phyloP scores from a whole-genome alignment of 768 basidiomycete genomes.

The Pisolithus orientalis region DNA sequence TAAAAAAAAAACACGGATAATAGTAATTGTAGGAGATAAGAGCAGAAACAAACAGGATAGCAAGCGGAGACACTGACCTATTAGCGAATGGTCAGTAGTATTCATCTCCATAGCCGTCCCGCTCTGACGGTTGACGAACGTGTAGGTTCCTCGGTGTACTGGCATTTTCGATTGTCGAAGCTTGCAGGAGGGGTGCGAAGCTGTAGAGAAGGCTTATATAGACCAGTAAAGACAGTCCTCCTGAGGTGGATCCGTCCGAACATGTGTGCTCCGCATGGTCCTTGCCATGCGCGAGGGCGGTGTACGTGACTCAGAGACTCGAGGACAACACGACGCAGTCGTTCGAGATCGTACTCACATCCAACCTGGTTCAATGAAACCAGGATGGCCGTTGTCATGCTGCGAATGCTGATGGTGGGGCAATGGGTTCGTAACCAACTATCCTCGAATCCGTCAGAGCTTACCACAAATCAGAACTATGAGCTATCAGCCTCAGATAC shows the following conservation, averaged over 20 bases:
- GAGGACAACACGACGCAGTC: no score
- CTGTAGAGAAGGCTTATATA: not conserved
- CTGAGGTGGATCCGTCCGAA: not conserved
- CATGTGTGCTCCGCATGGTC: not conserved
- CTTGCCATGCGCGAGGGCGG: not conserved
- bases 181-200: not conserved
- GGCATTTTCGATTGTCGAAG: constrained; percentile 8
- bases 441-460: no score
- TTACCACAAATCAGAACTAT: no score
- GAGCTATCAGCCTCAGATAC: no score
- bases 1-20: not conserved
- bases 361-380: no score
- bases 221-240: not conserved
- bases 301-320: no score
- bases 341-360: no score
- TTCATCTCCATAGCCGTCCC: constrained; percentile 26
- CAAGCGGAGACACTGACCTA: constrained; percentile 13
- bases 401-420: no score
- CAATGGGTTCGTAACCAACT: no score
- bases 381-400: no score
- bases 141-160: constrained; percentile 26
- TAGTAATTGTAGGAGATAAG: not conserved
- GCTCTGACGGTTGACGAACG: constrained; percentile 26
- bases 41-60: not conserved
- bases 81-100: constrained; percentile 14